Base-by-base conservation (phyloP, 345 rosid genomes). In the Citrus glauca region DNA sequence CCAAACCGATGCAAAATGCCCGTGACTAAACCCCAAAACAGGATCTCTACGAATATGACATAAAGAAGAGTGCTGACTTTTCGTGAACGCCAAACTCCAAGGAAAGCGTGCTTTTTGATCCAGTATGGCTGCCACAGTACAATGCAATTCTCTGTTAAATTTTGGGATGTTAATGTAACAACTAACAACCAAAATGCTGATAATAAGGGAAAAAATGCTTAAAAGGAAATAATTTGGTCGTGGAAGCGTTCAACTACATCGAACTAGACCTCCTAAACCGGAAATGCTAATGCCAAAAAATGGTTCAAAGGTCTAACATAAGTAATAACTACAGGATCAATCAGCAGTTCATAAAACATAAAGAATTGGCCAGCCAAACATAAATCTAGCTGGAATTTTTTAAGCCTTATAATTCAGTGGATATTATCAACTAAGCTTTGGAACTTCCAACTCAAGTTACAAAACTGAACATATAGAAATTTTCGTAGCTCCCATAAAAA, bases 1-100 rank as follows among this genome's bases (percentile, higher is more conserved):
- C 82, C 82, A 33, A 82, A 75, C 62, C 87, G 72, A 76, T 94
- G 89, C 72, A 89, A 75, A 80, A 87, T 63, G 71, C 97, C 97
- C 0, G 94, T 71, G 53, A 87, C 86, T 28, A 91, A 66, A 27
- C 81, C 90, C 98, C 95, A 92, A 40, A 94, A 92, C 68, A 91
- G 81, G 75, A 94, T 94, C 86, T 92, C 97, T 0, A 83, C 92
- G 59, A 94, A 89, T n/a, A 92, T 77, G 65, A 92, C 98, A 78
- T 91, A 91, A 37, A 94, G 86, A 8, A 94, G 83, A 50, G 84
- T 83, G 22, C 95, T 94, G 20, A 85, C 86, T 75, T 90, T 85
- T 76, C 63, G 80, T 6, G 98, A 92, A 83, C 80, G 88, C 94
- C 93, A 91, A 16, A 90, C 91, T 64, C 86, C 70, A 6, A 90